Conservation (phyloP, 345 rosid genomes). For the Salix brachista region DNA sequence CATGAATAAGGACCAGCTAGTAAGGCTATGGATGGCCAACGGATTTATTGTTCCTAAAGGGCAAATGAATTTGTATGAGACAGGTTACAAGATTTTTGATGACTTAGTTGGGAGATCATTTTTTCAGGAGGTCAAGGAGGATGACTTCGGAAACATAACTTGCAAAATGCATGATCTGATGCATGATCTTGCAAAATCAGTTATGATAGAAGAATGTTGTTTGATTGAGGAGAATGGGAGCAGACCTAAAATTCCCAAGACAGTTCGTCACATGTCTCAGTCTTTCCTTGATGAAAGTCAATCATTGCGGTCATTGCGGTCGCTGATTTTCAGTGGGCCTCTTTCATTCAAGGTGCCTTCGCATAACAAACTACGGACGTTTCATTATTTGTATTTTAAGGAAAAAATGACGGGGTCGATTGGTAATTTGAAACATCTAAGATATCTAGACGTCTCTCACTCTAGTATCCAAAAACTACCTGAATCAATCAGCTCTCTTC, state of each 20-base stretch:
- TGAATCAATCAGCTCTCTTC: background rate
- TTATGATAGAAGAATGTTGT: conserved; percentile 5
- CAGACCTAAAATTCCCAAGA: background rate
- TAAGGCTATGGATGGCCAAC: conserved; percentile 29
- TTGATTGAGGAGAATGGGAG: background rate
- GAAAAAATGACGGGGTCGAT: background rate
- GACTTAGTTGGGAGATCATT: conserved; percentile 20
- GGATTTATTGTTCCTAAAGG: conserved; percentile 4
- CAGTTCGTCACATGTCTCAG: background rate
- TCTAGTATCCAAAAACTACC: background rate
- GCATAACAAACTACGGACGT: no score
- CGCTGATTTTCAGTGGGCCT: no score
- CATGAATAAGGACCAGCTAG: background rate
- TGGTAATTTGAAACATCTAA: conserved; percentile 20
- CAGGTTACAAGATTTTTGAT: conserved; percentile 9
- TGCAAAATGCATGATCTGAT: conserved; percentile 28
- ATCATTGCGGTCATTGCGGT: conserved; percentile 5
- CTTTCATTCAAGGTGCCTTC: no score
- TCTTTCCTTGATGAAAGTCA: background rate
- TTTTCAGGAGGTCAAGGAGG: conserved; percentile 1
- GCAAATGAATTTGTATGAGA: conserved; percentile 3
- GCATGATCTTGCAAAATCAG: conserved; percentile 19
- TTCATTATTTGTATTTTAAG: no score
- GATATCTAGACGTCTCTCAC: conserved; percentile 5
- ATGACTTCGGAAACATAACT: background rate